Evolutionary conservation across 192 early-diverging fungal species (phyloP), one percentile per base, ranked within the genome.

Genomic region (Podila epigama): DNA sequence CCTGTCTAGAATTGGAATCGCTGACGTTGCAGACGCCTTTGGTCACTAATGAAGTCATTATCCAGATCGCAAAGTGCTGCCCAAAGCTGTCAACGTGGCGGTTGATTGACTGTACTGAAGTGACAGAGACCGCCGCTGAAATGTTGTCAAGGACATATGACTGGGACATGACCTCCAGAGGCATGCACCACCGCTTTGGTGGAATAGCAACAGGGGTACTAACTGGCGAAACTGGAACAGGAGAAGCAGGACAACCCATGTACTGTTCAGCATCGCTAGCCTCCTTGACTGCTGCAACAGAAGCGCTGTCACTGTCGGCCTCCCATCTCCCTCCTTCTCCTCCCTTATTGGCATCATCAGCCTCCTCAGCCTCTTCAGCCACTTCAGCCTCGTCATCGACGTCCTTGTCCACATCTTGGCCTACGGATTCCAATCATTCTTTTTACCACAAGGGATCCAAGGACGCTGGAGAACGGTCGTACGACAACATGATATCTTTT

Each of bases 1-100:
- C 61, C 2, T 77, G 73, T 66, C 16, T 42, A n/a, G 42, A 68
- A 1, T 56, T 77, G 20, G 73, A 77, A 40, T 32, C 37, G 0
- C 29, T 77, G 16, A 35, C 64, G 28, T 37, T 77, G 7, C 66
- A 68, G 32, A 39, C 60, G 1, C 73, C 73, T 5, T 35, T 31
- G 32, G 64, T 77, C 60, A 68, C 73, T 0, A 61, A 68, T 18
- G 31, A 9, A 0, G 61, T 68, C 2, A 35, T 68, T 1, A 33
- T 42, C 1, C 65, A 68, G 16, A 77, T 77, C 35, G 56, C 61
- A 20, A 33, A 34, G 5, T 22, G 34, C 6, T 77, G 73, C 42
- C 35, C 50, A 28, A 67, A 62, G 37, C 22, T 77, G 4, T 39
- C 13, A 7, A 52, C 56, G 8, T 77, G 73, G 73, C 56, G 53